A percentile compares a stretch with the other conserved stretches of the same genome.
Conservation (phyloP, 2,329 filamentous ascomycete genomes). For the Coniosporium tulheliwenetii region DNA sequence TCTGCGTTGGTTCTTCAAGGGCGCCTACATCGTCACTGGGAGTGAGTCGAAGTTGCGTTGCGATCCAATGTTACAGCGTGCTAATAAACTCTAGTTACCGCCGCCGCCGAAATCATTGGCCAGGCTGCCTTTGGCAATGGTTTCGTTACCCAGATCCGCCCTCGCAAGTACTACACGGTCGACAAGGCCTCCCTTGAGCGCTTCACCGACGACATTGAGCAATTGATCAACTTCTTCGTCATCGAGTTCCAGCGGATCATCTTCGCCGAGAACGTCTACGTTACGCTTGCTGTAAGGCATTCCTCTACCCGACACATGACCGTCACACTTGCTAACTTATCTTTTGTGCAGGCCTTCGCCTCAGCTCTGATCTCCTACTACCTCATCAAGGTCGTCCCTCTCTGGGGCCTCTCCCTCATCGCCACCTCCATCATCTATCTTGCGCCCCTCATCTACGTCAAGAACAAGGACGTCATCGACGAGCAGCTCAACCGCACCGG, state of each 20-base stretch:
- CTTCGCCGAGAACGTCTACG: conserved; percentile 49
- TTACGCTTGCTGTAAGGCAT: conserved; percentile 40
- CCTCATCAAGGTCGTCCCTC: conserved; percentile 49
- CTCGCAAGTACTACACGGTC: conserved; percentile 49
- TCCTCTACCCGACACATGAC: background rate
- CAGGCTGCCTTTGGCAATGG: conserved; percentile 40
- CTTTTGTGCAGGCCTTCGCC: conserved; percentile 35
- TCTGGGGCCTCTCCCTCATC: conserved; percentile 47
- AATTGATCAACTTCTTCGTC: conserved; percentile 52
- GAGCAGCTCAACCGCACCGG: conserved; percentile 39
- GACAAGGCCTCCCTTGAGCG: conserved; percentile 48
- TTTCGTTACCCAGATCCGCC: conserved; percentile 44
- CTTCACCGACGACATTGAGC: conserved; percentile 44
- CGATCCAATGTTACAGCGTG: background rate
- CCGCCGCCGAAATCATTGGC: conserved; percentile 40
- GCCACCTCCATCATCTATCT: conserved; percentile 41
- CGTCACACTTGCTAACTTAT: conserved; percentile 7
- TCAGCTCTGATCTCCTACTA: conserved; percentile 45
- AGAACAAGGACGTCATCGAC: conserved; percentile 50
- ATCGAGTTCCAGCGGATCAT: conserved; percentile 52
- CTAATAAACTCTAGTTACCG: conserved; percentile 30
- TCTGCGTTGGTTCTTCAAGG: conserved; percentile 45
- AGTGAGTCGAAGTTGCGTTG: conserved; percentile 22
- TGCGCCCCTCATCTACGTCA: conserved; percentile 45
- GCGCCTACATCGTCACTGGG: conserved; percentile 41